Percentiles rank a stretch among this genome's conserved stretches.
Evolutionary conservation across 1,284 basidiomycete species (phyloP).

Genomic region (Pascua sp.): DNA sequence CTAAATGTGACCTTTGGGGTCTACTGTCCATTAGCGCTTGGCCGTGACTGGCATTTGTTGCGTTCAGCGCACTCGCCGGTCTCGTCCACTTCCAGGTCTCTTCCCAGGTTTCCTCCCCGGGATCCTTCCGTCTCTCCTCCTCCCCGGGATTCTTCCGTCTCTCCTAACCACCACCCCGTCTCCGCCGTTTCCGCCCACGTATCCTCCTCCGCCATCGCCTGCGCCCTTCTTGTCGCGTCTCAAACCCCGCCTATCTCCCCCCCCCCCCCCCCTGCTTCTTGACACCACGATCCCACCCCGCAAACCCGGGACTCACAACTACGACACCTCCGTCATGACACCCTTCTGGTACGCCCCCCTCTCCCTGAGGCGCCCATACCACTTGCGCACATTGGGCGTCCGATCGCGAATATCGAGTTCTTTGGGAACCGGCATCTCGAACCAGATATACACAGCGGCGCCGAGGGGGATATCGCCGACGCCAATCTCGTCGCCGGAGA

Average conservation of each 20-base stretch:
- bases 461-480: constrained; percentile 14
- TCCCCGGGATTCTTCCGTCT: too few relatives aligned
- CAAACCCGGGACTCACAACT: too few relatives aligned
- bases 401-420: constrained; percentile 1
- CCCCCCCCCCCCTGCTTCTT: neutral
- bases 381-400: constrained; percentile 3
- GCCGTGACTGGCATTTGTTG: too few relatives aligned
- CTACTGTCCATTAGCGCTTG: too few relatives aligned
- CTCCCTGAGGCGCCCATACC: constrained; percentile 8
- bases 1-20: too few relatives aligned
- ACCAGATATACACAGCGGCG: constrained; percentile 6
- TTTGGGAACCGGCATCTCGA: constrained; percentile 1
- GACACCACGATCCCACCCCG: too few relatives aligned
- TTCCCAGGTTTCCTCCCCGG: too few relatives aligned
- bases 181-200: neutral
- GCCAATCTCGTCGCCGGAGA: constrained; percentile 8
- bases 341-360: constrained; percentile 9
- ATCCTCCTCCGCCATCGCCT: neutral
- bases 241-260: neutral
- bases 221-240: neutral
- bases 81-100: too few relatives aligned
- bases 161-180: too few relatives aligned
- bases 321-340: neutral
- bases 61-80: too few relatives aligned
- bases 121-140: too few relatives aligned